Conservation (phyloP, 2,329 filamentous ascomycete species). For the Nothopassalora personata region DNA sequence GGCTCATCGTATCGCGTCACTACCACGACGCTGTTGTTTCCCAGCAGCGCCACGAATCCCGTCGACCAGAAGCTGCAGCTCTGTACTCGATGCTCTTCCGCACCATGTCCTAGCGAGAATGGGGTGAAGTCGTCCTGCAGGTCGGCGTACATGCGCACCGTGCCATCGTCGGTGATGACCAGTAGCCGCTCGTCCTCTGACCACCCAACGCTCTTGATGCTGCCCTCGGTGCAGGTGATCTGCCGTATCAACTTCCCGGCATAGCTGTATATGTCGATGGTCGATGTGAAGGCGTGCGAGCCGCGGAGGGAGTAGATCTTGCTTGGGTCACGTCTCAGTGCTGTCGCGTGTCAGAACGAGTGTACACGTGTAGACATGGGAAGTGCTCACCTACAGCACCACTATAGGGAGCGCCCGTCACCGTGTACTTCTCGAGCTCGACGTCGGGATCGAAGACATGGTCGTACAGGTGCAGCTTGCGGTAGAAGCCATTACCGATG, state of each 20-base stretch:
- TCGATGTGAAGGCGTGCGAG: slow-evolving; percentile 66
- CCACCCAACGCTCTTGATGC: slow-evolving; percentile 87
- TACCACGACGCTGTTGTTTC: slow-evolving; percentile 78
- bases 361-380: slow-evolving; percentile 1
- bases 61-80: slow-evolving; percentile 88
- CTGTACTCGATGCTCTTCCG: slow-evolving; percentile 80
- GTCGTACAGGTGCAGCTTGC: slow-evolving; percentile 89
- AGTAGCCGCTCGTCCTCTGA: slow-evolving; percentile 91
- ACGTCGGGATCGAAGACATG: slow-evolving; percentile 88
- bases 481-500: slow-evolving; percentile 89
- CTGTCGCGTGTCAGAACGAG: slow-evolving; percentile 45
- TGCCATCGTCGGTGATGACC: slow-evolving; percentile 83
- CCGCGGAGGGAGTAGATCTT: slow-evolving; percentile 77
- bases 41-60: slow-evolving; percentile 87
- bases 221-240: slow-evolving; percentile 75
- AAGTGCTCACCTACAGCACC: slow-evolving; percentile 73
- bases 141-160: slow-evolving; percentile 82
- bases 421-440: slow-evolving; percentile 89
- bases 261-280: slow-evolving; percentile 91
- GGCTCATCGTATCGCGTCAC: slow-evolving; percentile 91
- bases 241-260: slow-evolving; percentile 71
- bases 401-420: slow-evolving; percentile 86
- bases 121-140: slow-evolving; percentile 93
- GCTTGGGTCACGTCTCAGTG: slow-evolving; percentile 80
- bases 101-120: slow-evolving; percentile 81